Base-by-base conservation (phyloP, 2,329 filamentous ascomycete species). In the Trichoderma gracile region DNA sequence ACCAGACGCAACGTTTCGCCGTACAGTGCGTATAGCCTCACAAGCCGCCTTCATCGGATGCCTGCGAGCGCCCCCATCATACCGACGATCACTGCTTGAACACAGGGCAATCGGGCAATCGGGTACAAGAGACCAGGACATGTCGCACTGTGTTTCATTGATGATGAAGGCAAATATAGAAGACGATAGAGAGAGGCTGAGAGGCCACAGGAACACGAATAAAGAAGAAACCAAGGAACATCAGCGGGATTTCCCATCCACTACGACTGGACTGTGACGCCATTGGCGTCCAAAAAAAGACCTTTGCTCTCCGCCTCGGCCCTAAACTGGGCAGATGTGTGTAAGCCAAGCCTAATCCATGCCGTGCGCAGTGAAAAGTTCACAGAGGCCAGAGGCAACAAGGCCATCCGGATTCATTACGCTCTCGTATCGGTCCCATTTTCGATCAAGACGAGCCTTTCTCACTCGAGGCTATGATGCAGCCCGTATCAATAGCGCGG, bases 251-350 rank as follows among this genome's bases (percentile, higher is more conserved):
- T 38, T 38, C 56, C 49, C 56, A 59, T 25, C 19, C 52, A 42
- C 53, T n/a, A 12, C 53, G 23, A 43, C 23, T 14, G 25, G 42
- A 55, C 9, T 2, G 59, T 63, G 59, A 63, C 59, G 59, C 52
- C 50, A 63, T 63, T 27, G 19, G 10, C 38, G 55, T 46, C 52
- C 50, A 61, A 61, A 61, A 61, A 61, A 61, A 61, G 58, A 62
- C 27, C 19, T 62, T n/a, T 58, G 50, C 33, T 42, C 14, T 40
- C 21, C 33, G 33, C 33, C 25, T 17, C 23, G 38, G 38, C 50
- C 50, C 33, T 23, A n/a, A 25, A 50, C 27, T 52, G 30, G 12
- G 21, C n/a, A 33, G 27, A 30, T 30, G 49, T 14, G 33, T 38
- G 33, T 38, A 38, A 52, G 30, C 49, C 49, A 52, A 52, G 27